phyloP scores from a whole-genome alignment of 306 rosid species.

The Prinsepia uniflora region DNA sequence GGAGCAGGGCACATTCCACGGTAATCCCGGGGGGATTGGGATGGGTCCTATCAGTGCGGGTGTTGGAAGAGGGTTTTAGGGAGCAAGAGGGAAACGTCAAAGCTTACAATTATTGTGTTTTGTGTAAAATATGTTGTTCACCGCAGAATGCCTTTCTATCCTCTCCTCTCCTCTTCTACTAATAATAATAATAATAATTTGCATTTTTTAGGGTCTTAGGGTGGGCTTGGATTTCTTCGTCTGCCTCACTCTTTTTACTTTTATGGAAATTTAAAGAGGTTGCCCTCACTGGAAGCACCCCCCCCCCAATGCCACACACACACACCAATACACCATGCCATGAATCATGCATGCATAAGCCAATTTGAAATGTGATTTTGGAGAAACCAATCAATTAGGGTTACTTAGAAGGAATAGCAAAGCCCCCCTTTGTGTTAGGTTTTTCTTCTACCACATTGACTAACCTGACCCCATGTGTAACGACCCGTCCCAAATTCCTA shows the following conservation, averaged over 20 bases:
- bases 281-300: constrained; percentile 42
- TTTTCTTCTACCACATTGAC: too few species aligned
- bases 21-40: too few species aligned
- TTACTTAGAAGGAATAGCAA: constrained; percentile 16
- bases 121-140: constrained; percentile 17
- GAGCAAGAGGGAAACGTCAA: constrained; percentile 58
- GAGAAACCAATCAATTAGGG: constrained; percentile 14
- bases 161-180: too few species aligned
- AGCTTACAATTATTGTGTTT: constrained; percentile 66
- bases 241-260: constrained; percentile 12
- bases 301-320: not conserved
- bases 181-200: too few species aligned
- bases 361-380: constrained; percentile 6
- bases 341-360: not conserved
- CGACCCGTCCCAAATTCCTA: too few species aligned
- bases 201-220: too few species aligned
- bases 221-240: constrained; percentile 1
- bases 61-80: constrained; percentile 39
- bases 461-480: too few species aligned
- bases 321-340: not conserved
- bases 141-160: not conserved
- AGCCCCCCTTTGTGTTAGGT: too few species aligned
- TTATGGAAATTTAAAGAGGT: constrained; percentile 24
- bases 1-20: too few species aligned
- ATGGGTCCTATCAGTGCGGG: too few species aligned